phyloP scores from a whole-genome alignment of 148 eudicot species.

The Fagopyrum tataricum region DNA sequence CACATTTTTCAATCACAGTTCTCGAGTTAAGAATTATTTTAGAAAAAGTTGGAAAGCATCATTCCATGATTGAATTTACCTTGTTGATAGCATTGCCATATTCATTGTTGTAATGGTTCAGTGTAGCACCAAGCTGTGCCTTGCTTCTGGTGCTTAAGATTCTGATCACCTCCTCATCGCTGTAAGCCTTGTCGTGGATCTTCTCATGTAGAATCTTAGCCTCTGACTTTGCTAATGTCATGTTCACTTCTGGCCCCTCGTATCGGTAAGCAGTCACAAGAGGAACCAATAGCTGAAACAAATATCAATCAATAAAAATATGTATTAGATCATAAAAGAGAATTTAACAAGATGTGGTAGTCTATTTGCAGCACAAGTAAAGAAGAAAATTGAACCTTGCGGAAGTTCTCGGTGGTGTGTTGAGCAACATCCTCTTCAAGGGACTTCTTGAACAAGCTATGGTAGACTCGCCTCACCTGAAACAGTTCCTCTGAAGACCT shows the following conservation, averaged over 20 bases:
- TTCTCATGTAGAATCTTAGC: constrained; percentile 75
- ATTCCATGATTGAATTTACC: constrained; percentile 23
- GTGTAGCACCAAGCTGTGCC: constrained; percentile 81
- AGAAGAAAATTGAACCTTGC: constrained; percentile 47
- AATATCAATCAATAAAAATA: too few species aligned
- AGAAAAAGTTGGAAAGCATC: too few species aligned
- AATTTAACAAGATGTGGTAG: neutral
- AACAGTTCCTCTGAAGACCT: constrained; percentile 64
- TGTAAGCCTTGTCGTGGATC: constrained; percentile 64
- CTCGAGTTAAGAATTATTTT: neutral
- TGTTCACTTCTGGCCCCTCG: constrained; percentile 78
- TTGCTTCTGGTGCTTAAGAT: constrained; percentile 78
- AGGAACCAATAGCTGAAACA: constrained; percentile 65
- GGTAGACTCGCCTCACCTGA: constrained; percentile 58
- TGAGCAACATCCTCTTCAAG: constrained; percentile 84
- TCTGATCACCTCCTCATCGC: constrained; percentile 72
- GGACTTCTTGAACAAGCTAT: constrained; percentile 59
- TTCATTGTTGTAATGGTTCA: constrained; percentile 71
- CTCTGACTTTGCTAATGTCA: constrained; percentile 67
- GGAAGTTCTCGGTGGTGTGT: constrained; percentile 68
- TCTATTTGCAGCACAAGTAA: too few species aligned
- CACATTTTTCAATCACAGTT: neutral
- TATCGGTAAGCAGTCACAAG: constrained; percentile 73
- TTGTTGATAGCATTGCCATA: constrained; percentile 70
- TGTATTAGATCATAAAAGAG: neutral